A percentile compares a stretch with the other conserved stretches of the same genome.
Evolutionary conservation across 805 yeast genomes (phyloP).

Genomic region (Wickerhamomyces xylosicus): DNA sequence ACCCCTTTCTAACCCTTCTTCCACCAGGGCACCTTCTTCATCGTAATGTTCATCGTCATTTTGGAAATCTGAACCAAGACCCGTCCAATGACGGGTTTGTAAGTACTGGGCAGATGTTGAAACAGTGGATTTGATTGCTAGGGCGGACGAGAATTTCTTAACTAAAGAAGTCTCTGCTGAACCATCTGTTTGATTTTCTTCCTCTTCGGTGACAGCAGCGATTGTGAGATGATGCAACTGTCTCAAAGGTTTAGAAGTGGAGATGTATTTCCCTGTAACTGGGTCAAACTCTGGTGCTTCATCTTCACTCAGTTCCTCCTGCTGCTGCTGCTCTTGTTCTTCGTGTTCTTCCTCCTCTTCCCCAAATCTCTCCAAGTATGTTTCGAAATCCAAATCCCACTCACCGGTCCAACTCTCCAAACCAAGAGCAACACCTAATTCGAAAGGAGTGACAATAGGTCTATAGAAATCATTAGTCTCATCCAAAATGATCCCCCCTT

Average conservation of each 20-base stretch:
- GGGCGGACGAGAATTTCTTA: conserved; percentile 43
- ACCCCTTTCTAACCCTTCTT: conserved; percentile 72
- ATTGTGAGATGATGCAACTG: conserved; percentile 54
- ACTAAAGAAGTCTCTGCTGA: conserved; percentile 28
- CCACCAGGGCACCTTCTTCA: conserved; percentile 64
- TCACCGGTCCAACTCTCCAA: conserved; percentile 86
- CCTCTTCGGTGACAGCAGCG: conserved; percentile 27
- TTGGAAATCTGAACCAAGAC: conserved; percentile 76
- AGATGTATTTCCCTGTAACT: conserved; percentile 70
- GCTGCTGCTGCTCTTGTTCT: conserved; percentile 22
- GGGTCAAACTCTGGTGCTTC: conserved; percentile 82
- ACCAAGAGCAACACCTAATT: conserved; percentile 68
- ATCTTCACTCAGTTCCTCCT: conserved; percentile 23
- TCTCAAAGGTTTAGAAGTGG: conserved; percentile 69
- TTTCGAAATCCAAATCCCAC: conserved; percentile 79
- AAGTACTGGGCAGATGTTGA: conserved; percentile 80
- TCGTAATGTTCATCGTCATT: conserved; percentile 26
- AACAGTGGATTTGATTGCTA: conserved; percentile 65
- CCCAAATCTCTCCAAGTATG: conserved; percentile 30
- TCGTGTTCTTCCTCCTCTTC: conserved; percentile 21
- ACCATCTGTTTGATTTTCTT: conserved; percentile 6
- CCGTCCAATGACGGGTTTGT: conserved; percentile 75
- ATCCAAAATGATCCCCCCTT: conserved; percentile 84
- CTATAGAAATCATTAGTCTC: conserved; percentile 70
- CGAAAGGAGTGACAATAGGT: conserved; percentile 93